A percentile compares a stretch with the other conserved stretches of the same genome.
Evolutionary conservation across 1,284 basidiomycete species (phyloP).

Genomic region (Peniophora sp.): DNA sequence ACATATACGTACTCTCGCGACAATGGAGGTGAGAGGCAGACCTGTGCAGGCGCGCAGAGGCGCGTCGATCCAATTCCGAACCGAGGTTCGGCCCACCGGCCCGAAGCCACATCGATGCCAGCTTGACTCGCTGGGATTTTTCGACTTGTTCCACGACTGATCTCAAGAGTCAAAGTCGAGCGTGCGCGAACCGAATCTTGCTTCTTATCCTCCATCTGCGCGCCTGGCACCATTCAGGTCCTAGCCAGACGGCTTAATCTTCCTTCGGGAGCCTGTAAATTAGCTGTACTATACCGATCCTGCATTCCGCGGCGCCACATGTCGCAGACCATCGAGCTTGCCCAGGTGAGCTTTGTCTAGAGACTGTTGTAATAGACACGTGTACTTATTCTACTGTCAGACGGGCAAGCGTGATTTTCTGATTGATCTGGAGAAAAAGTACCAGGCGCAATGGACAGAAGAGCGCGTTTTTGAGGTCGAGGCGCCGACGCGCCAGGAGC

Average conservation of each 20-base stretch:
- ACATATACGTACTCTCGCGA: no score
- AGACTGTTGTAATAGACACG: no score
- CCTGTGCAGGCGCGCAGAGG: no score
- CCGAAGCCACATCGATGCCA: no score
- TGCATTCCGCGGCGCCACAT: slow-evolving; percentile 3
- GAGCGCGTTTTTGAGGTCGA: slow-evolving; percentile 77
- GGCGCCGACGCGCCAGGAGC: slow-evolving; percentile 66
- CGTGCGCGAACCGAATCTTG: no score
- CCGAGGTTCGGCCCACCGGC: no score
- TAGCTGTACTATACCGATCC: slow-evolving; percentile 10
- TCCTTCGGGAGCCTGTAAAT: slow-evolving; percentile 13
- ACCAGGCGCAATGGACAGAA: slow-evolving; percentile 74
- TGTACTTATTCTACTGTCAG: slow-evolving; percentile 28
- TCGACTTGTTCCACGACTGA: no score
- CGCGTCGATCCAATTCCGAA: no score
- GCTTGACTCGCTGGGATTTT: no score
- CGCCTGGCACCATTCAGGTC: slow-evolving; percentile 7
- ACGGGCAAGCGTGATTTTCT: slow-evolving; percentile 91
- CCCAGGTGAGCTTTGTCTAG: slow-evolving; percentile 18
- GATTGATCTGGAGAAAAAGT: slow-evolving; percentile 75
- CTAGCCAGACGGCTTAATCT: slow-evolving; percentile 7
- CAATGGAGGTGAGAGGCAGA: no score
- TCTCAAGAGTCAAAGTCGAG: no score
- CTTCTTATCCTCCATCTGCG: no score
- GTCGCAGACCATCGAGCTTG: slow-evolving; percentile 27